Evolutionary conservation across 2,329 filamentous ascomycete species (phyloP), one percentile per base, ranked within the genome.

Genomic region (Rutstroemia sp.): DNA sequence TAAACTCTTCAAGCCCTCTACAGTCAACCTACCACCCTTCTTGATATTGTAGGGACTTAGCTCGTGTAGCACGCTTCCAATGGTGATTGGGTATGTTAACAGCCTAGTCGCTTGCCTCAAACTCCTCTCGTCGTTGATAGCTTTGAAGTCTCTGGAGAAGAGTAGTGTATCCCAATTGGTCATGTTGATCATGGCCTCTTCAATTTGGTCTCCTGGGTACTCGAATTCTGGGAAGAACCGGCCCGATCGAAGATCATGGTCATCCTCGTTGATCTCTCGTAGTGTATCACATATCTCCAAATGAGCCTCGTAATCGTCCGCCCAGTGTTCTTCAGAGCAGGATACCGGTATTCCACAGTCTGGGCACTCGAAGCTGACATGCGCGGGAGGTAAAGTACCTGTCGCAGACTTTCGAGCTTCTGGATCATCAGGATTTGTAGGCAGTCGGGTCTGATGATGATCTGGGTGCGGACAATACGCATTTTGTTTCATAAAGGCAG

Each of bases 131-230:
- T 91, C 84, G 70, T 99, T 91, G 68, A 99, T 85, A 5, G 95
- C 95, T 63, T 87, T 82, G 67, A 94, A 97, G 66, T 95, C 87
- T 67, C 94, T 81, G 3, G 91, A 95, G 70, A 96, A 99, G 68
- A 99, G 77, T 65, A 95, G 89, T 0, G 94, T 97, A 72, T 99
- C 94, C 94, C 94, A 99, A 71, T 95, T 99, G 45, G 88, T 95
- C 88, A 99, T 92, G 73, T 99, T 99, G 63, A 96, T 83, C 63
- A 94, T 79, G 36, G 91, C 89, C 70, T 96, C 92, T 62, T 96
- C 92, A 70, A 96, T 84, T 74, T 96, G 92, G 54, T 86, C 79
- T 14, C 87, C 89, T 0, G 94, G 91, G 68, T 96, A 95, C 60
- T 92, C 84, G 68, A 95, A 97, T 71, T 99, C 95, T 14, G 88